Evolutionary conservation across 805 yeast species (phyloP), one percentile per base, ranked within the genome.

Genomic region (Nakazawaea molendinolei): DNA sequence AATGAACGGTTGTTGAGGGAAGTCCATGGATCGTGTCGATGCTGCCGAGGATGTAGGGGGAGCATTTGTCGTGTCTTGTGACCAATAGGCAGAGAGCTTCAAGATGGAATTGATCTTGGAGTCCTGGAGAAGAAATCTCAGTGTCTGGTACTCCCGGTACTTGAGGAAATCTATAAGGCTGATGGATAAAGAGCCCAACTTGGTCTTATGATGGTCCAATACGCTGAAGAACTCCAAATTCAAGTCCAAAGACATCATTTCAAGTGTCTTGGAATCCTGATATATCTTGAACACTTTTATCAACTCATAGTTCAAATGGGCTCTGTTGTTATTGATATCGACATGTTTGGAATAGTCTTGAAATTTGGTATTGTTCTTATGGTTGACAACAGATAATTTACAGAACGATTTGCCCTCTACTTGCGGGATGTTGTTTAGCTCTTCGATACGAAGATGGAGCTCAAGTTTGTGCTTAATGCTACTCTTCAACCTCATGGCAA

Each of bases 31-130:
- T 18, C 19, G 10, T 10, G 19, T 17, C 14, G 16, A 15, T 16
- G 22, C 12, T 30, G 24, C 23, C 28, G 13, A 28, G 26, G 46
- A 47, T 5, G 44, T 36, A 16, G 43, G 28, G 15, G n/a, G n/a
- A n/a, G n/a, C n/a, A n/a, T n/a, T n/a, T n/a, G n/a, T n/a, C n/a
- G n/a, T n/a, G 43, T 44, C 3, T 40, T 21, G 34, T 43, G 49
- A 15, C 15, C 57, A 27, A 14, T 36, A 44, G n/a, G 84, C 60
- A 2, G 79, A 67, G 28, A 86, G 42, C 41, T 71, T 78, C 26
- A 82, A 56, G n/a, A 86, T 81, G 2, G 94, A 79, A 54, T 90
- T 90, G 14, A 90, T 76, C 45, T 86, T 85, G 2, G 95, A 81
- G 19, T 85, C 71, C 48, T 79, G 79, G 24, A 90, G 62, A 29